These are phyloP conservation scores for Salvia sclarea DNA, from an alignment of 305 asterid species.

Conservation along the genomic window DNA sequence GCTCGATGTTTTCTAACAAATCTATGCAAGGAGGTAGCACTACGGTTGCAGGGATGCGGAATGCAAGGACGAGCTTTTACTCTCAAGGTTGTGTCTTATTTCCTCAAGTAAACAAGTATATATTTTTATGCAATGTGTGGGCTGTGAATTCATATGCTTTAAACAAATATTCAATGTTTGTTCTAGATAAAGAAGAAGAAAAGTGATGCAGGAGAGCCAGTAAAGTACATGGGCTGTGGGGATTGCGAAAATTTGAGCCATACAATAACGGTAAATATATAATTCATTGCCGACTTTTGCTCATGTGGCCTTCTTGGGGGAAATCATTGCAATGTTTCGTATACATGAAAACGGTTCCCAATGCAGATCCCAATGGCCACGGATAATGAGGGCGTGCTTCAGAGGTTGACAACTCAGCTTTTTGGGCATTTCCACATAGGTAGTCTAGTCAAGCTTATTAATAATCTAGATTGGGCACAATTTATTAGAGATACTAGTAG, in stretches of 20 bases:
- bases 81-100: slow-evolving; percentile 65
- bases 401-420: slow-evolving; percentile 79
- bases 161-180: slow-evolving; percentile 20
- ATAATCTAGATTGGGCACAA: too few relatives aligned
- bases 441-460: slow-evolving; percentile 33
- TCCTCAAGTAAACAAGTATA: slow-evolving; percentile 6
- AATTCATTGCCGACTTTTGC: slow-evolving; percentile 20
- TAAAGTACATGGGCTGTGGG: slow-evolving; percentile 93
- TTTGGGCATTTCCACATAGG: slow-evolving; percentile 81
- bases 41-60: slow-evolving; percentile 87
- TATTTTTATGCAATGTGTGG: slow-evolving; percentile 19
- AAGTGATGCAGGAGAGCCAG: slow-evolving; percentile 84
- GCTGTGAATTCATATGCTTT: slow-evolving; percentile 17
- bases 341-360: slow-evolving; percentile 28
- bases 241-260: slow-evolving; percentile 93
- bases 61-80: slow-evolving; percentile 83
- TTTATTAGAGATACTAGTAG: too few relatives aligned
- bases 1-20: slow-evolving; percentile 56
- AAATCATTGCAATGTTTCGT: slow-evolving; percentile 3
- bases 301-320: slow-evolving; percentile 10
- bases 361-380: slow-evolving; percentile 85
- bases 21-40: slow-evolving; percentile 88
- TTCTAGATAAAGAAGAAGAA: slow-evolving; percentile 83
- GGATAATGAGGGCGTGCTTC: slow-evolving; percentile 75
- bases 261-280: slow-evolving; percentile 68